Conservation (phyloP, 148 eudicot species). For the Rheum nobile region DNA sequence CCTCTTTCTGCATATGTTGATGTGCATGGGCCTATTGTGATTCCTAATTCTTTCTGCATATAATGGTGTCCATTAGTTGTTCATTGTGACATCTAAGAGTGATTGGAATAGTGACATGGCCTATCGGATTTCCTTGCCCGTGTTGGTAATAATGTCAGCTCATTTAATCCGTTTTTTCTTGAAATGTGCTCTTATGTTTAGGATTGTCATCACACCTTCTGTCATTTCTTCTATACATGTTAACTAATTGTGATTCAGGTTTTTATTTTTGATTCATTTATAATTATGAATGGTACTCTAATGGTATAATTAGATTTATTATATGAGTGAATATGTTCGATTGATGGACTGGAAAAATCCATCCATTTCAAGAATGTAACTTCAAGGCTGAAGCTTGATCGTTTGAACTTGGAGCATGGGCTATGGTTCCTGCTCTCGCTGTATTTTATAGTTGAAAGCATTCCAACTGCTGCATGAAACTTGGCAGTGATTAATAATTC, state of each 20-base stretch:
- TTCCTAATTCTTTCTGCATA: background rate
- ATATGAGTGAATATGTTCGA: background rate
- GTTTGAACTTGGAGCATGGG: background rate
- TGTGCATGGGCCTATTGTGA: background rate
- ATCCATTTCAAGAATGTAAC: background rate
- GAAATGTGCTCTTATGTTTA: background rate
- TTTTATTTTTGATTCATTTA: background rate
- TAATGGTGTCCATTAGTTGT: too few species aligned
- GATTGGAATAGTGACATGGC: background rate
- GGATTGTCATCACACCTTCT: background rate
- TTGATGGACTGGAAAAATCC: background rate
- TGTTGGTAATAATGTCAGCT: background rate
- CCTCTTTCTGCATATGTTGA: too few species aligned
- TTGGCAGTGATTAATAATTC: background rate
- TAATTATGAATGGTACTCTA: background rate
- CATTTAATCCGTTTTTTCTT: background rate
- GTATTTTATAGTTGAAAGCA: background rate
- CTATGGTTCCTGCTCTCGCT: background rate
- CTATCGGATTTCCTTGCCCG: background rate
- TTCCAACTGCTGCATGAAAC: background rate
- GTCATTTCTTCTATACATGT: too few species aligned
- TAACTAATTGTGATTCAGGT: background rate
- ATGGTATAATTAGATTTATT: background rate
- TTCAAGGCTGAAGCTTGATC: slow-evolving; percentile 1
- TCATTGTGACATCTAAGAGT: background rate